A percentile compares a stretch with the other conserved stretches of the same genome.
Conservation (phyloP, 1,284 basidiomycete species). For the Moesziomyces sp. region DNA sequence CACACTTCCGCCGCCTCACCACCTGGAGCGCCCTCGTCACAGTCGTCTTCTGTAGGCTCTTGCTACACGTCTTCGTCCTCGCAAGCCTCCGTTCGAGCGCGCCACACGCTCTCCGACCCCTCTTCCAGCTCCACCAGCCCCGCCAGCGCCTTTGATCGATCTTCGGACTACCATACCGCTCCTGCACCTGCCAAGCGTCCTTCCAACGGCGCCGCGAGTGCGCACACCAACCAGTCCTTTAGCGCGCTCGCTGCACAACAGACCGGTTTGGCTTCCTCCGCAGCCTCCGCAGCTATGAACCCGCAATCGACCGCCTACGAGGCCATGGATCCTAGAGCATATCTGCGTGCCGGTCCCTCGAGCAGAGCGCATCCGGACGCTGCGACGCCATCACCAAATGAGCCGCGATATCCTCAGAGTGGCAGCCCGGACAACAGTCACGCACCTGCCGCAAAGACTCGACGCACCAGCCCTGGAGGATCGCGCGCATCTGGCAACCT, state of each 20-base stretch:
- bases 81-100: slow-evolving; percentile 21
- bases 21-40: slow-evolving; percentile 43
- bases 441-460: slow-evolving; percentile 32
- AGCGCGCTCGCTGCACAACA: not conserved
- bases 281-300: slow-evolving; percentile 14
- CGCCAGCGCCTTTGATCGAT: slow-evolving; percentile 30
- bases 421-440: slow-evolving; percentile 37
- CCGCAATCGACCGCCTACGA: slow-evolving; percentile 12
- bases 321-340: slow-evolving; percentile 6
- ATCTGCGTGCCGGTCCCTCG: slow-evolving; percentile 13
- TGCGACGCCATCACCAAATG: slow-evolving; percentile 5
- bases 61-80: slow-evolving; percentile 46
- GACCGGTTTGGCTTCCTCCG: not conserved
- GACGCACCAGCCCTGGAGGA: slow-evolving; percentile 47
- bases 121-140: slow-evolving; percentile 41
- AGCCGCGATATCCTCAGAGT: slow-evolving; percentile 1
- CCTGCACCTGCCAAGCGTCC: slow-evolving; percentile 15
- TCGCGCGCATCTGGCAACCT: slow-evolving; percentile 39
- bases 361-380: not conserved
- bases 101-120: slow-evolving; percentile 27
- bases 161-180: slow-evolving; percentile 1
- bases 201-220: not conserved
- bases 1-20: slow-evolving; percentile 36
- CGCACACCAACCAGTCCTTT: not conserved
- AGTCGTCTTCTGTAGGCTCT: slow-evolving; percentile 49